These are phyloP conservation scores for Prinsepia uniflora DNA, from an alignment of 306 rosid species.

Conservation along the genomic window DNA sequence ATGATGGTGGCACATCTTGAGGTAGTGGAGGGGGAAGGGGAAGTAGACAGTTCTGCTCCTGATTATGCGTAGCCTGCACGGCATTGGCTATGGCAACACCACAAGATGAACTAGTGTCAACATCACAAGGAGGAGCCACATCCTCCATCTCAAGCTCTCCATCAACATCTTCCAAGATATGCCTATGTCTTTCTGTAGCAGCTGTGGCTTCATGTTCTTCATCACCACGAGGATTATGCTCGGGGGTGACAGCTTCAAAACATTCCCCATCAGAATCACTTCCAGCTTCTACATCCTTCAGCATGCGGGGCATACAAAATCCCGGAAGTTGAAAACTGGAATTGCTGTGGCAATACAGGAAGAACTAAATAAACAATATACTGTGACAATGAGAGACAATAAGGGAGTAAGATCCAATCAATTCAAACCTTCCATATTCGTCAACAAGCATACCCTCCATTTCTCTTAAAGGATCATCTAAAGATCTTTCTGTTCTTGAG, in stretches of 20 bases:
- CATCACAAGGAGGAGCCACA: slow-evolving; percentile 78
- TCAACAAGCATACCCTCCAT: slow-evolving; percentile 99
- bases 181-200: slow-evolving; percentile 63
- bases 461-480: slow-evolving; percentile 93
- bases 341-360: slow-evolving; percentile 53
- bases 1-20: slow-evolving; percentile 53
- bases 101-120: slow-evolving; percentile 45
- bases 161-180: slow-evolving; percentile 92
- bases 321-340: slow-evolving; percentile 94
- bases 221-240: slow-evolving; percentile 49
- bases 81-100: slow-evolving; percentile 35
- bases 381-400: background rate
- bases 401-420: slow-evolving; percentile 9
- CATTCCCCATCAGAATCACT: slow-evolving; percentile 91
- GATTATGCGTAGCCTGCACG: slow-evolving; percentile 29
- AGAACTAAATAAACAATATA: slow-evolving; percentile 22
- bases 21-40: slow-evolving; percentile 50
- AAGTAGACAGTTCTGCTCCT: slow-evolving; percentile 37
- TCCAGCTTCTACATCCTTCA: slow-evolving; percentile 76
- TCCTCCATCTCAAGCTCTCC: slow-evolving; percentile 99
- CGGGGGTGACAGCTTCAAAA: slow-evolving; percentile 97
- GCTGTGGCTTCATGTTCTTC: slow-evolving; percentile 45
- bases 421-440: slow-evolving; percentile 96
- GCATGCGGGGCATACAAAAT: slow-evolving; percentile 86
- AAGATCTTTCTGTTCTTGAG: slow-evolving; percentile 75